Evolutionary conservation across 2,329 filamentous ascomycete species (phyloP).

Genomic region (Colletotrichum abscissum): DNA sequence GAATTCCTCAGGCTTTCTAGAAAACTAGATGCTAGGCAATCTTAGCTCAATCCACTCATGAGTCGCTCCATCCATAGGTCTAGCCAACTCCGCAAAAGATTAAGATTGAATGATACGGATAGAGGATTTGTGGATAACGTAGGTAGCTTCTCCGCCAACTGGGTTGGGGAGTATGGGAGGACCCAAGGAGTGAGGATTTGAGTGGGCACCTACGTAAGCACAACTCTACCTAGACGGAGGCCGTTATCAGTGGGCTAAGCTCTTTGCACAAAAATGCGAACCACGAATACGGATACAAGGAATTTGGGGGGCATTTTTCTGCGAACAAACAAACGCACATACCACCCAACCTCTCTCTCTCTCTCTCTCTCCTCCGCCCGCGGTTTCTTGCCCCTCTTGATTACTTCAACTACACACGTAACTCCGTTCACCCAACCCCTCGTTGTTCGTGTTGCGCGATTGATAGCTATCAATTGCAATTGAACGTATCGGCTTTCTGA

Average conservation of each 20-base stretch:
- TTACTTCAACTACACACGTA: background rate
- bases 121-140: too few relatives aligned
- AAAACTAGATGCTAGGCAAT: too few relatives aligned
- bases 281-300: too few relatives aligned
- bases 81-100: too few relatives aligned
- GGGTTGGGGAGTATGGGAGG: too few relatives aligned
- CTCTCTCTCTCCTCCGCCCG: background rate
- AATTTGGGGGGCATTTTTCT: background rate
- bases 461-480: background rate
- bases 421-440: background rate
- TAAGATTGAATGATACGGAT: too few relatives aligned
- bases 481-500: background rate
- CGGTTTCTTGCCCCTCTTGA: background rate
- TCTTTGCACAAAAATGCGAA: background rate
- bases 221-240: background rate
- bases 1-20: too few relatives aligned
- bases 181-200: too few relatives aligned
- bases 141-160: background rate
- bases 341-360: background rate
- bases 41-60: too few relatives aligned
- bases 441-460: background rate
- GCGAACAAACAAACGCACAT: background rate
- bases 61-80: too few relatives aligned
- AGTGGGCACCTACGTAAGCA: slow-evolving; percentile 3
- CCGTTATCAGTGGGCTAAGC: background rate